Evolutionary conservation across 2,329 filamentous ascomycete species (phyloP), one percentile per base, ranked within the genome.

Genomic region (Geosmithia morbida): DNA sequence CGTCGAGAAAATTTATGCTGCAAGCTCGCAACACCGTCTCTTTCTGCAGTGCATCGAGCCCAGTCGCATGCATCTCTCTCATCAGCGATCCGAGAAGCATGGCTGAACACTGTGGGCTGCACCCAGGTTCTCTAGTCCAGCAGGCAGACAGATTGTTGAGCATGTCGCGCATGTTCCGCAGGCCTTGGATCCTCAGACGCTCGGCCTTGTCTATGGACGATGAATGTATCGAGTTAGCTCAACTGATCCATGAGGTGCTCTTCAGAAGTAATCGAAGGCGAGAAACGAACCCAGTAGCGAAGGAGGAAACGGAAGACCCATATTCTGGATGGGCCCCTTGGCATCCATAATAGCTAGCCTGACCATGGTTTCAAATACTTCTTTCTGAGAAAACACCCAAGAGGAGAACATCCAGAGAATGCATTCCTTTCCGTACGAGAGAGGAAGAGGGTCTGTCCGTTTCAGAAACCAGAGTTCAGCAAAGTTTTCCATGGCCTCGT

Each of bases 401-500:
- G 55, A 53, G n/a, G 54, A n/a, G 1, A 53, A 18, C 0, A 59
- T 2, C 26, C 7, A 53, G 2, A 57, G 46, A 0, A 51, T 42
- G 0, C 44, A 46, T 0, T 53, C 47, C 14, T 41, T 33, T 2
- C 50, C 47, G 37, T 52, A 53, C 2, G 33, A 18, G 0, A 1
- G 41, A 10, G 53, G 47, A 43, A 44, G 3, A 16, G 7, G 13
- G 18, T 29, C 40, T 11, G 29, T 30, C 29, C 29, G 29, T 30
- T 30, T 30, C 29, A 30, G 29, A 30, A 30, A 30, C 29, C 29
- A 30, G 6, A 30, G 29, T 30, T 30, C 7, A 50, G 20, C 51
- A 57, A 29, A 57, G 49, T 46, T 55, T 53, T 41, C 57, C 54
- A 30, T 49, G 54, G 30, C 40, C 37, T 50, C 48, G 17, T 46